These are phyloP conservation scores for Penicillium decumbens DNA, from an alignment of 2,329 filamentous ascomycete genomes.

Conservation along the genomic window DNA sequence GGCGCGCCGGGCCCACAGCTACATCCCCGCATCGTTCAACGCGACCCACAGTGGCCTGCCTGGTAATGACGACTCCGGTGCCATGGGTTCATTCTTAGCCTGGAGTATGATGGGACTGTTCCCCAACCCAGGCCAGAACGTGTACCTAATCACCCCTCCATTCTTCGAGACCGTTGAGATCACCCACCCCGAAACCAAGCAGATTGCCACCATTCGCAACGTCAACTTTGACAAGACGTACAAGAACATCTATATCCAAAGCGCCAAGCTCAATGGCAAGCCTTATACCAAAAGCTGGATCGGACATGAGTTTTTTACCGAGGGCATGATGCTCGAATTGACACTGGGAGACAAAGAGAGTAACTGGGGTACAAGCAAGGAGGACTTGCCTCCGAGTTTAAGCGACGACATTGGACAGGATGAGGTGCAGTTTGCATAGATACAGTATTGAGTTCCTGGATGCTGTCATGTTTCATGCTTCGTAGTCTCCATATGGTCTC, in stretches of 20 bases:
- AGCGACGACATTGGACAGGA: slow-evolving; percentile 13
- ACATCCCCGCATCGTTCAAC: slow-evolving; percentile 61
- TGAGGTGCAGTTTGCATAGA: slow-evolving; percentile 6
- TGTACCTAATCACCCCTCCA: slow-evolving; percentile 63
- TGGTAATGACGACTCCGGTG: slow-evolving; percentile 65
- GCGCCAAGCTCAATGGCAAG: slow-evolving; percentile 57
- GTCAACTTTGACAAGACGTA: slow-evolving; percentile 58
- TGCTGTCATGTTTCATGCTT: not conserved
- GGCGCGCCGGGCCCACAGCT: slow-evolving; percentile 54
- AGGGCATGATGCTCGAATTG: slow-evolving; percentile 60
- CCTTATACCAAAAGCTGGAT: slow-evolving; percentile 63
- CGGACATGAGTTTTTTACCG: slow-evolving; percentile 61
- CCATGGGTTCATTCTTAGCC: slow-evolving; percentile 64
- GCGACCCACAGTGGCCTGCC: slow-evolving; percentile 54
- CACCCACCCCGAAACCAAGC: slow-evolving; percentile 54
- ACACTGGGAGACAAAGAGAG: slow-evolving; percentile 59
- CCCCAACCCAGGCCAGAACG: slow-evolving; percentile 62
- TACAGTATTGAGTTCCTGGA: not conserved
- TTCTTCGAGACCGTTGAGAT: slow-evolving; percentile 59
- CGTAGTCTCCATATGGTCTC: slow-evolving; percentile 1
- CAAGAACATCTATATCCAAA: slow-evolving; percentile 59
- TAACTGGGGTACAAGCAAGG: slow-evolving; percentile 55
- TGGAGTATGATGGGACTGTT: slow-evolving; percentile 67
- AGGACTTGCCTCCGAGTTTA: slow-evolving; percentile 55
- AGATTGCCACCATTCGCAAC: slow-evolving; percentile 55